Percentiles rank a stretch among this genome's conserved stretches.
phyloP scores from a whole-genome alignment of 345 rosid genomes.

The Barbarea vulgaris region DNA sequence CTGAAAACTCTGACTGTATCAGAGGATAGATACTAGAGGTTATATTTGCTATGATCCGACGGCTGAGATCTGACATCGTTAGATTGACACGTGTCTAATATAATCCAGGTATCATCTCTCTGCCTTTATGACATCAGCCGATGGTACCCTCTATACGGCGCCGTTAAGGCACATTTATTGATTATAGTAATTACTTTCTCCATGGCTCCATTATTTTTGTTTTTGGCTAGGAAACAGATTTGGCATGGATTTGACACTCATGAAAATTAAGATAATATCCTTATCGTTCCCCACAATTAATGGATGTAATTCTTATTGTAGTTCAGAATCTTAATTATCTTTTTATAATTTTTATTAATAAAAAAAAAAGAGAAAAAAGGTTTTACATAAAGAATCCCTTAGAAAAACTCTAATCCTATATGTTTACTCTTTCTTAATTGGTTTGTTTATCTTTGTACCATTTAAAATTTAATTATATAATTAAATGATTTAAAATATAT shows the following conservation, averaged over 20 bases:
- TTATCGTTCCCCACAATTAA: not conserved
- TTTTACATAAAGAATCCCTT: no score
- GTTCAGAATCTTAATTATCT: no score
- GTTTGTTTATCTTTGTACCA: no score
- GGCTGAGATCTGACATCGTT: conserved; percentile 12
- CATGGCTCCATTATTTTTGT: not conserved
- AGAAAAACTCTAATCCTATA: no score
- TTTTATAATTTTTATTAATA: no score
- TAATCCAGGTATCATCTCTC: conserved; percentile 35
- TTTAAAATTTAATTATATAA: no score
- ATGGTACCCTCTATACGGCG: conserved; percentile 41
- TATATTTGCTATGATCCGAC: conserved; percentile 18
- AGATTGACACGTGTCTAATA: conserved; percentile 12
- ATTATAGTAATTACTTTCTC: not conserved
- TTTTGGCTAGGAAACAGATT: not conserved
- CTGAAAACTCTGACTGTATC: not conserved
- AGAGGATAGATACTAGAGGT: not conserved
- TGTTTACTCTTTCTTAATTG: no score
- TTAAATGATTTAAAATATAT: no score
- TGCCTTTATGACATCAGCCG: conserved; percentile 39
- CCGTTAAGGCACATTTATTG: conserved; percentile 22
- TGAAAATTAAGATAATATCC: not conserved
- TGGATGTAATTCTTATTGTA: not conserved
- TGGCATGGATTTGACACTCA: conserved; percentile 1
- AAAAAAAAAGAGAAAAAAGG: no score